Conservation (phyloP, 495 filamentous ascomycete genomes). For the Glarea lozoyensis region DNA sequence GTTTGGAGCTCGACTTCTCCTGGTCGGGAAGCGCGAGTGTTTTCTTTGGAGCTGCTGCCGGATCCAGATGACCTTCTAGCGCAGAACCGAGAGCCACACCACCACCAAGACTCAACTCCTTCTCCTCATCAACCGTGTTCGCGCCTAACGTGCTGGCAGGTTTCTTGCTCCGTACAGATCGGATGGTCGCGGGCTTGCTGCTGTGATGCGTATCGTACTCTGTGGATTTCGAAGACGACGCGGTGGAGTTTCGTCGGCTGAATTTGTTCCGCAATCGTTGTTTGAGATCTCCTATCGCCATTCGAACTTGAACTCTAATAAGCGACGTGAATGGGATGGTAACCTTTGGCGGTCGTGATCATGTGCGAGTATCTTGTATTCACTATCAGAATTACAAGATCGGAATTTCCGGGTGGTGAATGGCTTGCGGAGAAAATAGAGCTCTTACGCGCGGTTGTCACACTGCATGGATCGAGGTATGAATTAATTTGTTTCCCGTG, state of each 20-base stretch:
- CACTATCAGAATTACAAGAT: no score
- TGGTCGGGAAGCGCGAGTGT: neutral
- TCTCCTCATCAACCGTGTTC: constrained; percentile 1
- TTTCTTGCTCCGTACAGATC: neutral
- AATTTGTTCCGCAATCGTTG: constrained; percentile 39
- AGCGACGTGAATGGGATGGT: no score
- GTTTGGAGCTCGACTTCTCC: constrained; percentile 11
- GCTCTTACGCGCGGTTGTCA: no score
- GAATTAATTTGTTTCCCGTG: no score
- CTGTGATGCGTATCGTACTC: neutral
- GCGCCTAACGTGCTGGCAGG: neutral
- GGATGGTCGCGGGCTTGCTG: constrained; percentile 3
- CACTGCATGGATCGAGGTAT: no score
- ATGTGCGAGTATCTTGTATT: no score
- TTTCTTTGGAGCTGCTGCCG: constrained; percentile 1
- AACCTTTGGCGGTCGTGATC: no score
- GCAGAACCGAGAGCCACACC: no score
- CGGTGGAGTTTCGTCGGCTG: constrained; percentile 32
- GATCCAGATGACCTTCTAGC: no score
- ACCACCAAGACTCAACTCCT: no score
- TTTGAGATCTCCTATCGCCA: constrained; percentile 37
- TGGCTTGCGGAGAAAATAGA: no score
- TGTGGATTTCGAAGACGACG: constrained; percentile 20
- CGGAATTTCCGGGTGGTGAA: no score
- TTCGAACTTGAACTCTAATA: constrained; percentile 7